These are phyloP conservation scores for Mollisia scopiformis DNA, from an alignment of 2,329 filamentous ascomycete species.

Conservation along the genomic window DNA sequence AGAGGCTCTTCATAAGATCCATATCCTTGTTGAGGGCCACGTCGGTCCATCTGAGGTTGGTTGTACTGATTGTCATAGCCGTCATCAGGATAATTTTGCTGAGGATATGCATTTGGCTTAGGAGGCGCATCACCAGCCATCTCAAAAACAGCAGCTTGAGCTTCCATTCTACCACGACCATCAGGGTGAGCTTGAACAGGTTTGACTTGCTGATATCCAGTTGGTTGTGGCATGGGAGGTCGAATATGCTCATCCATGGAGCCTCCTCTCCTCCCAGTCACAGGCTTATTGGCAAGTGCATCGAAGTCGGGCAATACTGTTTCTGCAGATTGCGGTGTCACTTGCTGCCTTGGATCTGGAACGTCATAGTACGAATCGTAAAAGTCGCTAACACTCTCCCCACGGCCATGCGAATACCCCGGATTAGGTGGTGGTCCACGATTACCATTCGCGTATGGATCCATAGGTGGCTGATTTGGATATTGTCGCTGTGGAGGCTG, in stretches of 20 bases:
- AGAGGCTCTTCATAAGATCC: conserved; percentile 24
- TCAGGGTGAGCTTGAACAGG: conserved; percentile 71
- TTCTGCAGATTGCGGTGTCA: conserved; percentile 24
- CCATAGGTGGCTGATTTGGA: conserved; percentile 41
- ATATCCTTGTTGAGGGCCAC: conserved; percentile 23
- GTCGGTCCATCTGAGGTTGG: conserved; percentile 12
- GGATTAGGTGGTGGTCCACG: conserved; percentile 5
- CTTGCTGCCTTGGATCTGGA: conserved; percentile 14
- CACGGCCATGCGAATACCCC: conserved; percentile 40
- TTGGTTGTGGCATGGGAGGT: conserved; percentile 43
- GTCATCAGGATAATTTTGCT: conserved; percentile 32
- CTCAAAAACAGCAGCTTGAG: conserved; percentile 72
- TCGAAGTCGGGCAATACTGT: conserved; percentile 38
- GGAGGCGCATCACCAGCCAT: conserved; percentile 67
- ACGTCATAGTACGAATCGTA: conserved; percentile 58
- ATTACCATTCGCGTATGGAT: conserved; percentile 12
- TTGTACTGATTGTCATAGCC: conserved; percentile 31
- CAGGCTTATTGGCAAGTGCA: conserved; percentile 16
- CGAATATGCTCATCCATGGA: conserved; percentile 36
- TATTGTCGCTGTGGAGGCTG: conserved; percentile 57
- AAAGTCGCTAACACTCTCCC: conserved; percentile 50
- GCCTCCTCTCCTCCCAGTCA: conserved; percentile 25
- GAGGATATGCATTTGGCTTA: conserved; percentile 47
- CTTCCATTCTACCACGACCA: conserved; percentile 51
- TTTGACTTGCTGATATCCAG: conserved; percentile 47